A percentile compares a stretch with the other conserved stretches of the same genome.
Evolutionary conservation across 495 filamentous ascomycete genomes (phyloP).

Genomic region (Cladorrhinum samala): DNA sequence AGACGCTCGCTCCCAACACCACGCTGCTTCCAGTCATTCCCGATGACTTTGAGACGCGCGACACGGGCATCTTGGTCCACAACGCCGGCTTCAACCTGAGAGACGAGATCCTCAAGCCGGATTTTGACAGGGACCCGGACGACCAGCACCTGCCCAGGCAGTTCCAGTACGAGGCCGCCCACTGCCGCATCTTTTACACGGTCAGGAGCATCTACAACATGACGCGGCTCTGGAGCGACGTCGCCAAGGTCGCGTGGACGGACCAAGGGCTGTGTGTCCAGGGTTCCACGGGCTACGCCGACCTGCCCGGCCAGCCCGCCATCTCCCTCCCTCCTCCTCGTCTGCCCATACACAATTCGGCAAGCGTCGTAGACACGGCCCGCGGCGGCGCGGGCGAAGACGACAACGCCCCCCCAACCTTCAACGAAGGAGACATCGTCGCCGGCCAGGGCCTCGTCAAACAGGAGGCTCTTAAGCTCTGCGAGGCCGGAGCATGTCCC

Average conservation of each 20-base stretch:
- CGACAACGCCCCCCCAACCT: not conserved
- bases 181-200: slow-evolving; percentile 46
- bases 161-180: slow-evolving; percentile 41
- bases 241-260: slow-evolving; percentile 23
- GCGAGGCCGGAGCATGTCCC: not conserved
- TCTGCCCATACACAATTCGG: not conserved
- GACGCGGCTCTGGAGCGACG: slow-evolving; percentile 37
- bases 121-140: not conserved
- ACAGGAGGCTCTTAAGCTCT: not conserved
- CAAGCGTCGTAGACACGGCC: not conserved
- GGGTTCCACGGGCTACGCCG: not conserved
- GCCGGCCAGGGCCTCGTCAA: not conserved
- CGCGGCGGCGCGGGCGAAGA: not conserved
- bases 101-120: slow-evolving; percentile 30
- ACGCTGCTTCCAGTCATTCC: slow-evolving; percentile 13
- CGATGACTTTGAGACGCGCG: not conserved
- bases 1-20: slow-evolving; percentile 21
- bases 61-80: slow-evolving; percentile 26
- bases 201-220: slow-evolving; percentile 36
- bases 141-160: slow-evolving; percentile 30
- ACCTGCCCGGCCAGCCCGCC: not conserved
- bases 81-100: slow-evolving; percentile 33
- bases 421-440: not conserved
- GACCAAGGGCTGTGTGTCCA: slow-evolving; percentile 1
- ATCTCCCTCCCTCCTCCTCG: not conserved